Evolutionary conservation across 352 stramenopile genomes (phyloP).

Genomic region (Pythium myriotylum): DNA sequence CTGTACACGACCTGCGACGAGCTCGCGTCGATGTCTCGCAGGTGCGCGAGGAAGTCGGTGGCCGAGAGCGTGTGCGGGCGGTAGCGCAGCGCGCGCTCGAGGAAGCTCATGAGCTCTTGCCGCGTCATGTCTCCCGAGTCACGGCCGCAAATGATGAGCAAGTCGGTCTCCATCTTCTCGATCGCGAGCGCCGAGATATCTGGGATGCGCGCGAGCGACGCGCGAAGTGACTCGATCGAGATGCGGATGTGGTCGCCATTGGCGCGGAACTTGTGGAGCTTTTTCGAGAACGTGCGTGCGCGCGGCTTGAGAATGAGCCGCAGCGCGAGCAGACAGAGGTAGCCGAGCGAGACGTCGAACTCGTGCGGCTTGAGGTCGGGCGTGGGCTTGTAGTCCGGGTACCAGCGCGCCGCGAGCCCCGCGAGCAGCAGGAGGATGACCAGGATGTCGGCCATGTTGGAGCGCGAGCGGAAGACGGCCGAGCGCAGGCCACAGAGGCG

Average conservation of each 20-base stretch:
- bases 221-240: constrained; percentile 82
- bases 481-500: constrained; percentile 70
- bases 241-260: constrained; percentile 87
- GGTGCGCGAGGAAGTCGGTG: constrained; percentile 80
- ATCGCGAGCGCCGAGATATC: constrained; percentile 81
- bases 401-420: constrained; percentile 51
- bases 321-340: constrained; percentile 65
- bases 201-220: constrained; percentile 78
- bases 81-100: constrained; percentile 81
- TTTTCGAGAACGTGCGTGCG: constrained; percentile 85
- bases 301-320: constrained; percentile 86
- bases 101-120: constrained; percentile 87
- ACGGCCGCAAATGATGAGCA: constrained; percentile 86
- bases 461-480: constrained; percentile 79
- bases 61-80: constrained; percentile 75
- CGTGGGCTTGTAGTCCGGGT: constrained; percentile 37
- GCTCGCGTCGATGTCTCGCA: constrained; percentile 84
- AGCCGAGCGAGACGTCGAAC: constrained; percentile 74
- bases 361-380: constrained; percentile 54
- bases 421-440: constrained; percentile 68
- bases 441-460: constrained; percentile 79
- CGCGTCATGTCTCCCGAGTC: constrained; percentile 86
- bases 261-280: constrained; percentile 86
- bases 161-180: constrained; percentile 90
- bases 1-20: constrained; percentile 78